Conservation (phyloP, 495 filamentous ascomycete genomes). For the Penicillium malachiteum region DNA sequence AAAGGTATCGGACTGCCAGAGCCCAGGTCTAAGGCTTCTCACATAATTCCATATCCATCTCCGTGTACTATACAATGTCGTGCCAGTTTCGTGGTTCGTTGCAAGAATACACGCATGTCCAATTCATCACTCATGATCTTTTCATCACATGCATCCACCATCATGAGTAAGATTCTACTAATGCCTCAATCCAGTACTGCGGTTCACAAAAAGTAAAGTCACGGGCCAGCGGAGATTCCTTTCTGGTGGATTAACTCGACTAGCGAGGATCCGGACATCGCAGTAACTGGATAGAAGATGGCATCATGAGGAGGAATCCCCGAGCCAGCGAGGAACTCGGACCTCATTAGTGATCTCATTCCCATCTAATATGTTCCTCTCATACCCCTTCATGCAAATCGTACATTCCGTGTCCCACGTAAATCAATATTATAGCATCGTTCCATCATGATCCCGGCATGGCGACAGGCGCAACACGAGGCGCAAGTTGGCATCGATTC, state of each 20-base stretch:
- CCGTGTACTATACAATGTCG: constrained; percentile 6
- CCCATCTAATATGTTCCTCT: too few relatives aligned
- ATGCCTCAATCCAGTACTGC: too few relatives aligned
- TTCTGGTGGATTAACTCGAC: not conserved
- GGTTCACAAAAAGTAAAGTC: not conserved
- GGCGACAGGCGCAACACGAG: too few relatives aligned
- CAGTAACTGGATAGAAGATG: too few relatives aligned
- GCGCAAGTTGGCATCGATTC: too few relatives aligned
- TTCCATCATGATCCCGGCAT: too few relatives aligned
- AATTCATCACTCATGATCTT: not conserved
- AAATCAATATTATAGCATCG: not conserved
- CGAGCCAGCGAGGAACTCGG: not conserved
- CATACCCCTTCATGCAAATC: too few relatives aligned
- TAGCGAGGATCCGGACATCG: not conserved
- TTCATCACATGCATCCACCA: too few relatives aligned
- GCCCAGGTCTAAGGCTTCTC: not conserved
- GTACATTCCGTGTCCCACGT: not conserved
- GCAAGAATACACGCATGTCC: not conserved
- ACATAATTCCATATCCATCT: not conserved
- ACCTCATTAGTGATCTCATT: too few relatives aligned
- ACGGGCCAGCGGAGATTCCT: not conserved
- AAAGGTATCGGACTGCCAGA: not conserved
- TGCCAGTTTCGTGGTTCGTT: not conserved
- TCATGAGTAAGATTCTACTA: too few relatives aligned
- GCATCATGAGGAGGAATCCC: too few relatives aligned